Evolutionary conservation across 2,329 filamentous ascomycete genomes (phyloP), one percentile per base, ranked within the genome.

Genomic region (Trichoderma brevicompactum): DNA sequence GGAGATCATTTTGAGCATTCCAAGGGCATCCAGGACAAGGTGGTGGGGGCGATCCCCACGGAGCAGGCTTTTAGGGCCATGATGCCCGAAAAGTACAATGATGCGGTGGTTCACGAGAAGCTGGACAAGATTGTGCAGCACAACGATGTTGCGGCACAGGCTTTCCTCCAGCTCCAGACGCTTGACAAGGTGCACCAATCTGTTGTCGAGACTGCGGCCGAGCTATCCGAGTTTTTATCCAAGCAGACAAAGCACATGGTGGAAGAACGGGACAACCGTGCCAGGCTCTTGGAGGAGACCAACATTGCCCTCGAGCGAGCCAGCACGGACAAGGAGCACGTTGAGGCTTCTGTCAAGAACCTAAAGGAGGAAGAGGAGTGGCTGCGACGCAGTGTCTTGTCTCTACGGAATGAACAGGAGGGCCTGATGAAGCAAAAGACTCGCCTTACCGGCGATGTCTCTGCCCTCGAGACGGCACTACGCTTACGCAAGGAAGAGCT

Each of bases 401-500:
- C 80, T 8, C 79, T 94, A 32, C 83, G 85, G 59, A 81, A 81
- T 0, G 92, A 95, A 73, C 88, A 92, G 67, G 92, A 97, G 66
- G 87, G 87, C 58, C 82, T 98, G 64, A 83, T 85, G 12, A 85
- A 88, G 65, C 91, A 96, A 73, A 97, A 94, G 81, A 88, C 89
- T 52, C 87, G 89, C 64, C 82, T 97, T 34, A 88, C 88, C 9
- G 92, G 92, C 28, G 94, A 99, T 70, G 89, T 99, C 0, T 94
- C 93, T 5, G 92, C 92, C 8, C 85, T 99, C 2, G 92, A 98
- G 75, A 98, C 92, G 8, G 94, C 95, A 0, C 85, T 98, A 36
- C 87, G 90, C 17, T 89, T 98, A 65, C 90, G 95, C 63, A 90
- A 92, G 50, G 94, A 98, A 70, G 95, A 98, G 79, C 87, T 99